These are phyloP conservation scores for Rhodomyrtus psidioides DNA, from an alignment of 441 rosid species.

Conservation along the genomic window DNA sequence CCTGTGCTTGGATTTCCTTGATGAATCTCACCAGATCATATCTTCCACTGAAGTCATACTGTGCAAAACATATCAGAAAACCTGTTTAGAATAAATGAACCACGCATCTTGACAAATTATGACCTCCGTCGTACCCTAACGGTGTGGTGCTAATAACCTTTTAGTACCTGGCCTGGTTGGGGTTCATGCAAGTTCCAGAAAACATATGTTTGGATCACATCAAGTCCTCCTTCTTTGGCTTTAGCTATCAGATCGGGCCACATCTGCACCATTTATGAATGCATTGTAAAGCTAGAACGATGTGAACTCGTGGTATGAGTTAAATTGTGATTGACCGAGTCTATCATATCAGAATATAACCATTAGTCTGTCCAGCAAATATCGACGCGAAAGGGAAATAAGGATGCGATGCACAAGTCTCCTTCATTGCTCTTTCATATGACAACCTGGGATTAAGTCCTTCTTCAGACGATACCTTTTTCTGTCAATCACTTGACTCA, in stretches of 20 bases:
- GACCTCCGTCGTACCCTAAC: not conserved
- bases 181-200: slow-evolving; percentile 92
- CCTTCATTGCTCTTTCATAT: not conserved
- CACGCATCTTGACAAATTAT: not conserved
- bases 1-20: slow-evolving; percentile 72
- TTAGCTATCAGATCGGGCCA: slow-evolving; percentile 72
- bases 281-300: not conserved
- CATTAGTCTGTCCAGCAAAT: not conserved
- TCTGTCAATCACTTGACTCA: not conserved
- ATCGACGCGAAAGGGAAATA: not conserved
- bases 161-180: slow-evolving; percentile 52
- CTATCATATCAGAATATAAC: not conserved
- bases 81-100: not conserved
- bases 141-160: not conserved
- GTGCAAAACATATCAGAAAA: not conserved
- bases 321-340: not conserved
- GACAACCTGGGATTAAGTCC: not conserved
- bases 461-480: not conserved
- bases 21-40: slow-evolving; percentile 65
- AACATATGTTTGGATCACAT: slow-evolving; percentile 83
- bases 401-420: not conserved
- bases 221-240: slow-evolving; percentile 79
- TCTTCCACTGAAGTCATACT: slow-evolving; percentile 88
- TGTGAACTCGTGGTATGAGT: not conserved
- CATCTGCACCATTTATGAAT: slow-evolving; percentile 37